Evolutionary conservation across 179 eudicot species (phyloP).

Genomic region (Beta lomatogona): DNA sequence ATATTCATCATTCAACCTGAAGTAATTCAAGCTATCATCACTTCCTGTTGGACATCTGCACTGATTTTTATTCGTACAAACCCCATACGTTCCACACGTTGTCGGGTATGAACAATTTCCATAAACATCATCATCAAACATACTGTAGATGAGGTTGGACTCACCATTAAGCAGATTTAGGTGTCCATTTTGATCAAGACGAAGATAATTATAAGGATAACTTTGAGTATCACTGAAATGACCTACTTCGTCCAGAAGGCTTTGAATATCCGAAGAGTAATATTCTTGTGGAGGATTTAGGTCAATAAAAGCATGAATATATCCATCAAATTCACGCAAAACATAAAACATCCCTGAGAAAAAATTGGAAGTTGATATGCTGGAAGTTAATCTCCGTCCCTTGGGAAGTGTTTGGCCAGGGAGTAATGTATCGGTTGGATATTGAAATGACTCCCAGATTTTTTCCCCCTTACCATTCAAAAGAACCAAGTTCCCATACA

Average conservation of each 20-base stretch:
- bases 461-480: neutral
- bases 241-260: fast-evolving
- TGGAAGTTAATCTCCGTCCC: neutral
- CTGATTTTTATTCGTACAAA: neutral
- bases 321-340: neutral
- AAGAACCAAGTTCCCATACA: conserved; percentile 13
- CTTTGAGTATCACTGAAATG: fast-evolving
- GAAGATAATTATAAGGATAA: neutral
- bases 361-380: neutral
- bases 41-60: conserved; percentile 1
- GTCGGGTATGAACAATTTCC: neutral
- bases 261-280: too few relatives aligned
- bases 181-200: conserved; percentile 1
- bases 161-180: neutral
- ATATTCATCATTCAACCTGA: neutral
- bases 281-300: neutral
- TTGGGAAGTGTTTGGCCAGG: neutral
- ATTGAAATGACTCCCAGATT: conserved; percentile 11
- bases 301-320: neutral
- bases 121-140: neutral
- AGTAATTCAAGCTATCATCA: neutral
- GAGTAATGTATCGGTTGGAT: conserved; percentile 17
- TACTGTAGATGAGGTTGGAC: too few relatives aligned
- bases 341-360: neutral
- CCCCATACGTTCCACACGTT: conserved; percentile 18